Evolutionary conservation across 2,329 filamentous ascomycete species (phyloP).

Genomic region (Fusarium sororula): DNA sequence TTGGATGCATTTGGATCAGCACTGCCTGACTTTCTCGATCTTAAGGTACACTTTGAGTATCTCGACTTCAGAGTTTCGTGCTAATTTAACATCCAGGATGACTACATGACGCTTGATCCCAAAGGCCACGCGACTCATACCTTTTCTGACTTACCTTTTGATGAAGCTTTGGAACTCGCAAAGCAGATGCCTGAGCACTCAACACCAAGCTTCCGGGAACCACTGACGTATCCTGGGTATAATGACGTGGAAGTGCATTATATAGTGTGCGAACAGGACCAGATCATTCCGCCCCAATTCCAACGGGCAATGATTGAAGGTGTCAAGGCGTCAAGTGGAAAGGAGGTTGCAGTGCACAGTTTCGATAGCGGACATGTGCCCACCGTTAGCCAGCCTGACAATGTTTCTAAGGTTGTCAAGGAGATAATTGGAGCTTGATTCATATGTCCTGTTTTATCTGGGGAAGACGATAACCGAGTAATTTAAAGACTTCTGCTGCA

Average conservation of each 20-base stretch:
- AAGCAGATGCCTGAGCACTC: conserved; percentile 22
- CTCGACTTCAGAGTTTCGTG: accelerated
- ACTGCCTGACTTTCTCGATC: not conserved
- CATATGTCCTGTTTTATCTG: accelerated
- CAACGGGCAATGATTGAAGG: conserved; percentile 19
- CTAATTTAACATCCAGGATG: not conserved
- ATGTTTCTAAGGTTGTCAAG: not conserved
- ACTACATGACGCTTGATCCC: conserved; percentile 9
- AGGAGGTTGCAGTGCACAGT: not conserved
- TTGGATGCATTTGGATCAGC: conserved; percentile 4
- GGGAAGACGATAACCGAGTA: accelerated
- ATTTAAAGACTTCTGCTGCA: not conserved
- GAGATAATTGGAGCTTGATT: not conserved
- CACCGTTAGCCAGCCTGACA: conserved; percentile 1
- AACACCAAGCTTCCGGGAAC: conserved; percentile 20
- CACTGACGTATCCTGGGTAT: conserved; percentile 24
- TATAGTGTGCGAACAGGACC: conserved; percentile 20
- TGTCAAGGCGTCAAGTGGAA: not conserved
- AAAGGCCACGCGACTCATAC: not conserved
- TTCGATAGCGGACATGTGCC: conserved; percentile 7
- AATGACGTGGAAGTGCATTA: conserved; percentile 30
- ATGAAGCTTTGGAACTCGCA: not conserved
- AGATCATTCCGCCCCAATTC: not conserved
- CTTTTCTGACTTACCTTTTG: conserved; percentile 17
- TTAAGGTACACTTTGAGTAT: not conserved